Percentiles rank a stretch among this genome's conserved stretches.
Evolutionary conservation across 176 grass and related monocot genomes (phyloP).

Genomic region (Triticum dicoccoides): DNA sequence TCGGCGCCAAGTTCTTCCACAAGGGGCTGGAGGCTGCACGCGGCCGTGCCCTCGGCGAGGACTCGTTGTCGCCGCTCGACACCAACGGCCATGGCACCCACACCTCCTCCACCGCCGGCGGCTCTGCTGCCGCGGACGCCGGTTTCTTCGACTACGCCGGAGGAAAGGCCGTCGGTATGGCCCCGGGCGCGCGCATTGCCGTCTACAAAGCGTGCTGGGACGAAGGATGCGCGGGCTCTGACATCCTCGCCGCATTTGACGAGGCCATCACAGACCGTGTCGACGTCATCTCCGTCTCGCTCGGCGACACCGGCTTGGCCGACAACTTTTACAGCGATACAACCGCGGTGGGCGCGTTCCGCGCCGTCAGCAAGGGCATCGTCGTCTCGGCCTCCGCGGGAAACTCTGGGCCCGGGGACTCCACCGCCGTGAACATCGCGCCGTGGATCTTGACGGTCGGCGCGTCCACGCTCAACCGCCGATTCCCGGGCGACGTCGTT

Average conservation of each 20-base stretch:
- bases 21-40: conserved; percentile 32
- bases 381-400: conserved; percentile 32
- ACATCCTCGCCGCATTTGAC: conserved; percentile 37
- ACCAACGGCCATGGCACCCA: conserved; percentile 49
- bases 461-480: conserved; percentile 47
- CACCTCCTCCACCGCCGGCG: conserved; percentile 45
- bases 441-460: conserved; percentile 68
- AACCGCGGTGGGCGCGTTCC: conserved; percentile 38
- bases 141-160: conserved; percentile 23
- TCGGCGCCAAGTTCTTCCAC: conserved; percentile 49
- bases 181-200: conserved; percentile 28
- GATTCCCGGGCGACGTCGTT: conserved; percentile 32
- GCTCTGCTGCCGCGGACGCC: conserved; percentile 1
- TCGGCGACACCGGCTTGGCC: background rate
- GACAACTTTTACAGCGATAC: background rate
- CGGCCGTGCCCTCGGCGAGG: background rate
- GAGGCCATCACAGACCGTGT: conserved; percentile 36
- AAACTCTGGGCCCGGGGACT: conserved; percentile 25
- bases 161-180: conserved; percentile 33
- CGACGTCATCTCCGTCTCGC: conserved; percentile 39
- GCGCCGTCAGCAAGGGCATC: conserved; percentile 40
- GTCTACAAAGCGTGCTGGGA: conserved; percentile 43
- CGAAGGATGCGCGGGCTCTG: conserved; percentile 18
- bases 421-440: conserved; percentile 37
- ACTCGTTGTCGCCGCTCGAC: conserved; percentile 46